Conservation (phyloP, 768 basidiomycete genomes). For the Strobilomyces dryophilus region DNA sequence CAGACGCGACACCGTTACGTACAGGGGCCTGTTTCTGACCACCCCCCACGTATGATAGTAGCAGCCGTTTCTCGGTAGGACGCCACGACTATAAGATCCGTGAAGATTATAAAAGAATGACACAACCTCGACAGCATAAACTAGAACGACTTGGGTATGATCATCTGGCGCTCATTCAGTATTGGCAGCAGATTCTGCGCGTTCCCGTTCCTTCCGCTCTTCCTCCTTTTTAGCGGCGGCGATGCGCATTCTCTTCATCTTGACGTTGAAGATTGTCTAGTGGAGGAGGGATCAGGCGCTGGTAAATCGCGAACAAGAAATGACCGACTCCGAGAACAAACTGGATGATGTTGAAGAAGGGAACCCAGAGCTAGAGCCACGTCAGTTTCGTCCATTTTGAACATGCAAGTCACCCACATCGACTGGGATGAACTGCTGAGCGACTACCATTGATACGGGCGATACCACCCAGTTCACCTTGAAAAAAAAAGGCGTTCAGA, state of each 20-base stretch:
- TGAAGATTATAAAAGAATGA: slow-evolving; percentile 11
- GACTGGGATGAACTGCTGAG: slow-evolving; percentile 75
- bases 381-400: slow-evolving; percentile 2
- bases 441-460: slow-evolving; percentile 68
- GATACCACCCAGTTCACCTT: slow-evolving; percentile 81
- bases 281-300: background rate
- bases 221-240: slow-evolving; percentile 50
- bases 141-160: slow-evolving; percentile 15
- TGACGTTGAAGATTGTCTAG: slow-evolving; percentile 72
- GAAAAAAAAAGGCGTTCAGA: background rate
- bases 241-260: slow-evolving; percentile 58
- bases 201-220: slow-evolving; percentile 34
- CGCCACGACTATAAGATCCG: background rate
- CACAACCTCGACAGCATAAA: background rate
- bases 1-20: slow-evolving; percentile 37
- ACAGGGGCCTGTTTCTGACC: slow-evolving; percentile 31
- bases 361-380: slow-evolving; percentile 69
- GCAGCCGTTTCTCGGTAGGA: slow-evolving; percentile 12
- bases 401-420: slow-evolving; percentile 44
- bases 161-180: slow-evolving; percentile 13
- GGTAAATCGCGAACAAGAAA: slow-evolving; percentile 1
- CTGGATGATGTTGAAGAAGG: slow-evolving; percentile 78
- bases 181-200: slow-evolving; percentile 21
- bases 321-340: slow-evolving; percentile 69
- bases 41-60: slow-evolving; percentile 35